Evolutionary conservation across 2,329 filamentous ascomycete genomes (phyloP).

Genomic region (Dothideomycetes sp.): DNA sequence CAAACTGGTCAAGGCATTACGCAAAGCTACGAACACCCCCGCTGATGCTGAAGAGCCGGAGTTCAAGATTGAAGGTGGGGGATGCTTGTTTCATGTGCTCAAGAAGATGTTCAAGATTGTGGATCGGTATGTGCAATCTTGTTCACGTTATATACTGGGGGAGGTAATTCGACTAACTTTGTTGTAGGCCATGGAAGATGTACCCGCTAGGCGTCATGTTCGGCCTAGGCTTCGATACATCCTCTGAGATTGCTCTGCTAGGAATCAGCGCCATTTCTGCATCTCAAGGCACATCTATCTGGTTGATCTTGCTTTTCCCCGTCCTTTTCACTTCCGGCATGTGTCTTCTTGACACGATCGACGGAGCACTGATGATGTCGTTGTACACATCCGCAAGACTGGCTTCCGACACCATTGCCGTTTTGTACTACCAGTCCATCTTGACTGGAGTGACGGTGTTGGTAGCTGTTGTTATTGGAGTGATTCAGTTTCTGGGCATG

Average conservation of each 20-base stretch:
- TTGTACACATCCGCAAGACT: constrained; percentile 75
- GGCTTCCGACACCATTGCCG: constrained; percentile 72
- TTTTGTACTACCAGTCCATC: constrained; percentile 87
- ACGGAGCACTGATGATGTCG: constrained; percentile 90
- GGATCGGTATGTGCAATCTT: constrained; percentile 29
- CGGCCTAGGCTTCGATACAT: constrained; percentile 89
- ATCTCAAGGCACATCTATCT: constrained; percentile 75
- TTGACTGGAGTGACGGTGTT: constrained; percentile 73
- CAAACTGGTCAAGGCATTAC: constrained; percentile 60
- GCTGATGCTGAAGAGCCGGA: constrained; percentile 24
- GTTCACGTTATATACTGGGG: too few species aligned
- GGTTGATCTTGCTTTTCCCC: constrained; percentile 89
- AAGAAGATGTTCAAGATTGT: constrained; percentile 66
- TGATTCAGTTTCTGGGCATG: constrained; percentile 72
- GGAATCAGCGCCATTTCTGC: constrained; percentile 85
- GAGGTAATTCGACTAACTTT: too few species aligned
- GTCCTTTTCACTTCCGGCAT: constrained; percentile 87
- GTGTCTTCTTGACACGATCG: constrained; percentile 86
- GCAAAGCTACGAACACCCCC: constrained; percentile 42
- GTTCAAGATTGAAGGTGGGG: constrained; percentile 66
- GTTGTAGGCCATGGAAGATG: constrained; percentile 75
- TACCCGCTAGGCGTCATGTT: constrained; percentile 78
- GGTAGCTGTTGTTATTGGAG: constrained; percentile 75
- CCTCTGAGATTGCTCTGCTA: constrained; percentile 82
- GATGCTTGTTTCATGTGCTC: constrained; percentile 61